phyloP scores from a whole-genome alignment of 2,329 filamentous ascomycete species.

The Fonsecaea erecta region DNA sequence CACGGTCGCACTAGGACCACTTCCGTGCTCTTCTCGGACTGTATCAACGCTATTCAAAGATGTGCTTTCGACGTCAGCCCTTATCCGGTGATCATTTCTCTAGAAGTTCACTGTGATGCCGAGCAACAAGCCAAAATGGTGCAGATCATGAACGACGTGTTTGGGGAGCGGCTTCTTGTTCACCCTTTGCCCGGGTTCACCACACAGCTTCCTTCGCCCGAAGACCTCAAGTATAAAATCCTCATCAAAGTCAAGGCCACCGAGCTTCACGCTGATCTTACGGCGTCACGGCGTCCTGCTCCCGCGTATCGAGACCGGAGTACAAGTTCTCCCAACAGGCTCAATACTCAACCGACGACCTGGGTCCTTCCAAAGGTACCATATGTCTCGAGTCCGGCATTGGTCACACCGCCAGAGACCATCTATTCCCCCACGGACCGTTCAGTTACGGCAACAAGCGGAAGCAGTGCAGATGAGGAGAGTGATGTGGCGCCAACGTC shows the following conservation, averaged over 20 bases:
- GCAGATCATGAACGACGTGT: slow-evolving; percentile 81
- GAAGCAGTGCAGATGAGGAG: slow-evolving; percentile 72
- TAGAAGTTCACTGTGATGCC: slow-evolving; percentile 90
- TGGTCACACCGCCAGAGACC: slow-evolving; percentile 56
- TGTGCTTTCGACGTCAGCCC: slow-evolving; percentile 88
- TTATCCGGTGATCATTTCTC: slow-evolving; percentile 89
- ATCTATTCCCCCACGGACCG: slow-evolving; percentile 56
- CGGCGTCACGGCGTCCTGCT: slow-evolving; percentile 49
- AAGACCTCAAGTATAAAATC: slow-evolving; percentile 80
- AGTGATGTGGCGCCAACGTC: slow-evolving; percentile 63
- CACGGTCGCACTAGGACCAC: slow-evolving; percentile 90
- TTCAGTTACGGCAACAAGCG: slow-evolving; percentile 59
- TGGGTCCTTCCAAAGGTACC: slow-evolving; percentile 57
- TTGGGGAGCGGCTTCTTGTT: slow-evolving; percentile 77
- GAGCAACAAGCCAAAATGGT: slow-evolving; percentile 88
- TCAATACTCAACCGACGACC: slow-evolving; percentile 39
- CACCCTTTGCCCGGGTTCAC: slow-evolving; percentile 73
- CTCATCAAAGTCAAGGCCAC: slow-evolving; percentile 94
- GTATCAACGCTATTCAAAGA: slow-evolving; percentile 89
- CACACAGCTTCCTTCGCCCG: slow-evolving; percentile 77
- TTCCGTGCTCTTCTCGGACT: slow-evolving; percentile 86
- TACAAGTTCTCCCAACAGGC: slow-evolving; percentile 72
- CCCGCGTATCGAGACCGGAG: slow-evolving; percentile 62
- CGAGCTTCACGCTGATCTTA: slow-evolving; percentile 57
- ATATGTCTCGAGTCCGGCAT: slow-evolving; percentile 48